These are phyloP conservation scores for Biscutella laevigata DNA, from an alignment of 441 rosid species.

Conservation along the genomic window DNA sequence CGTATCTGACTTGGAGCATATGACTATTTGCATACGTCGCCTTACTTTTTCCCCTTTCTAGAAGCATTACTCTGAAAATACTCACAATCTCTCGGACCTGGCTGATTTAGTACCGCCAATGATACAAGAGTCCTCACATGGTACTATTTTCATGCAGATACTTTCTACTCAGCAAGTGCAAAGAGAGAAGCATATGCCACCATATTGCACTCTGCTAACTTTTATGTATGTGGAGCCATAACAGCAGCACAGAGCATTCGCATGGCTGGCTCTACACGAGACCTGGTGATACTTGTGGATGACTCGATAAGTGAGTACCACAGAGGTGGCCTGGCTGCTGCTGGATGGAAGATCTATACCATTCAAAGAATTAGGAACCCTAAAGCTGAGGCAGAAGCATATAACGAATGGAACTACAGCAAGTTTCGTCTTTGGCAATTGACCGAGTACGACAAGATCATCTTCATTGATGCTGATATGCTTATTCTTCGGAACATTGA, in stretches of 20 bases:
- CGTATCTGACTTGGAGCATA: too few species aligned
- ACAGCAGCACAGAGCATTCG: conserved; percentile 78
- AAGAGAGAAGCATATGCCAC: conserved; percentile 79
- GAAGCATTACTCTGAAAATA: too few species aligned
- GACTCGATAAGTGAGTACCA: conserved; percentile 56
- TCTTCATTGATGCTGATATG: conserved; percentile 80
- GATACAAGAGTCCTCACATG: too few species aligned
- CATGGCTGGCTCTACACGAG: conserved; percentile 77
- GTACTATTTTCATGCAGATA: conserved; percentile 45
- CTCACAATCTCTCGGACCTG: too few species aligned
- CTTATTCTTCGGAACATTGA: conserved; percentile 75
- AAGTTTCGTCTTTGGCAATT: conserved; percentile 89
- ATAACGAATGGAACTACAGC: conserved; percentile 87
- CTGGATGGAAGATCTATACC: conserved; percentile 75
- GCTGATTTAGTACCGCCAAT: too few species aligned
- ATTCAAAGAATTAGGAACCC: conserved; percentile 78
- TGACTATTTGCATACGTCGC: too few species aligned
- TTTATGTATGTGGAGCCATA: conserved; percentile 81
- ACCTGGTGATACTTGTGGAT: conserved; percentile 76
- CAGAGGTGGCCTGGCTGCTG: conserved; percentile 62
- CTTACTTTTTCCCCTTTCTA: too few species aligned
- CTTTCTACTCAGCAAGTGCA: conserved; percentile 48
- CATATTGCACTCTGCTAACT: conserved; percentile 71
- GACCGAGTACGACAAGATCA: conserved; percentile 70
- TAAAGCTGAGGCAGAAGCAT: conserved; percentile 60